Conservation (phyloP, 345 rosid species). For the Barbarea vulgaris region DNA sequence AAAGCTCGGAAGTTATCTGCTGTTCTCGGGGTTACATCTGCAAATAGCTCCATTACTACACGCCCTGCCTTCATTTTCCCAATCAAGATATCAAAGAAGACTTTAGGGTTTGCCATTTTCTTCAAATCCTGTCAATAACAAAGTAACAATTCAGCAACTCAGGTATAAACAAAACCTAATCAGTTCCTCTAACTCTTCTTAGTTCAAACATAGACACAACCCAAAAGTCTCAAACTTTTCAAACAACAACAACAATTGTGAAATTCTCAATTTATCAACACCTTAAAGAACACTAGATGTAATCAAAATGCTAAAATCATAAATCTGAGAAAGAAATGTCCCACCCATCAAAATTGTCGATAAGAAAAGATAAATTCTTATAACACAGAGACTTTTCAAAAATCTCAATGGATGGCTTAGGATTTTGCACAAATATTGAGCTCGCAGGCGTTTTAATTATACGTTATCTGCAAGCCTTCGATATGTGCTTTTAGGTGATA, state of each 20-base stretch:
- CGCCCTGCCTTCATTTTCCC: slow-evolving; percentile 69
- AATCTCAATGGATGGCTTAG: slow-evolving; percentile 34
- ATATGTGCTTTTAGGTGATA: slow-evolving; percentile 54
- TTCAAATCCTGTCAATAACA: slow-evolving; percentile 28
- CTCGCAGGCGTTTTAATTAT: slow-evolving; percentile 47
- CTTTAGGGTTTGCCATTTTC: slow-evolving; percentile 72
- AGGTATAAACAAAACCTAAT: neutral
- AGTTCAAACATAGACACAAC: neutral
- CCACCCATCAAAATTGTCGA: slow-evolving; percentile 32
- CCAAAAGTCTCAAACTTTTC: neutral
- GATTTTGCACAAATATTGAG: slow-evolving; percentile 86
- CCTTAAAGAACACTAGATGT: neutral
- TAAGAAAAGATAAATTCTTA: slow-evolving; percentile 27
- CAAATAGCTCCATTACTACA: slow-evolving; percentile 79
- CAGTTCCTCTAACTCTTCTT: neutral
- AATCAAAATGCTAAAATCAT: neutral
- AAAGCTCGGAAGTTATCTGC: slow-evolving; percentile 80
- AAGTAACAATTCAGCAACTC: neutral
- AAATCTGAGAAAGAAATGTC: slow-evolving; percentile 14
- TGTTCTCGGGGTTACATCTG: slow-evolving; percentile 71
- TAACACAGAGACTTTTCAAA: slow-evolving; percentile 38
- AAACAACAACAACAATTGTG: neutral
- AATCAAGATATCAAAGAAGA: slow-evolving; percentile 71
- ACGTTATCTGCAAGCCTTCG: slow-evolving; percentile 78
- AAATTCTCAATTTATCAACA: neutral